Evolutionary conservation across 2,329 filamentous ascomycete species (phyloP), one percentile per base, ranked within the genome.

Genomic region (Pseudohalonectria lignicola): DNA sequence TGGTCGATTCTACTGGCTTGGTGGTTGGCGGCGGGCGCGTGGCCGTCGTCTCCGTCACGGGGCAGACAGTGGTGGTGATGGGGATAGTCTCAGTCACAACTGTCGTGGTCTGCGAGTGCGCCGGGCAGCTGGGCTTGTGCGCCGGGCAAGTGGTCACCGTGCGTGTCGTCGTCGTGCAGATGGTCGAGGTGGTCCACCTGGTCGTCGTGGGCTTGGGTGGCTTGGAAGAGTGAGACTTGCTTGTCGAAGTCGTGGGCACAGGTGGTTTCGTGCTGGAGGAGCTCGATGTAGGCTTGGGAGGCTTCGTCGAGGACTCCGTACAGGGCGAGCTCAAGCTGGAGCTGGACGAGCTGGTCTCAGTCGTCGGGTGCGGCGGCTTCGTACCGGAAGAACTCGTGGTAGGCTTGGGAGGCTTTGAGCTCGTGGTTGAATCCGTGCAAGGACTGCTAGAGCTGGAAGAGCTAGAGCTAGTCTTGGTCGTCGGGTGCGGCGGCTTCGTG

Each of bases 141-240:
- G 29, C 3, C 28, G 29, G 29, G 19, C 36, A 37, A 10, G 7
- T n/a, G 19, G 29, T 37, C 28, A 37, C 19, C 25, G 36, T 37
- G 29, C 36, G 36, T 6, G 20, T 37, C 19, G n/a, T 18, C 17
- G 36, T 37, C 19, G 36, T 37, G 36, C 30, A 37, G 19, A 16
- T n/a, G 10, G 36, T 37, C n/a, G 13, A 15, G 20, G 36, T 37
- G 28, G 36, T 23, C 6, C 19, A 31, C n/a, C n/a, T n/a, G n/a
- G n/a, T n/a, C n/a, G n/a, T n/a, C n/a, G n/a, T n/a, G 18, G 10
- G 8, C 11, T 12, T 34, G 11, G 17, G 28, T 7, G 28, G 29
- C 25, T n/a, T n/a, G n/a, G n/a, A n/a, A n/a, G n/a, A n/a, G n/a
- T n/a, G n/a, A n/a, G n/a, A n/a, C n/a, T n/a, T n/a, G n/a, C n/a